phyloP scores from a whole-genome alignment of 352 stramenopile genomes.

The Phytophthora tubulina region DNA sequence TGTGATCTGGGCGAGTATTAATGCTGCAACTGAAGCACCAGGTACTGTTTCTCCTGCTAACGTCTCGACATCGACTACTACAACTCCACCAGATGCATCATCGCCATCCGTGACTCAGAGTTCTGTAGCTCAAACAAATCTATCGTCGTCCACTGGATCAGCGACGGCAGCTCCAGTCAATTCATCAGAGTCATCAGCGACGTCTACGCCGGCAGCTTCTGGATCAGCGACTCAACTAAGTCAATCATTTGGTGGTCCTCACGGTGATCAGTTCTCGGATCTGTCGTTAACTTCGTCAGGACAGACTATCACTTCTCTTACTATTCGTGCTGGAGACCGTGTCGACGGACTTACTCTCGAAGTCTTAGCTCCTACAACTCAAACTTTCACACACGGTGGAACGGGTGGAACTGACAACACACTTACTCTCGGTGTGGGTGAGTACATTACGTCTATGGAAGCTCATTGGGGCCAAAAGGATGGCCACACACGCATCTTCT shows the following conservation, averaged over 20 bases:
- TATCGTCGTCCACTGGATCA: not conserved
- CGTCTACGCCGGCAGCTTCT: not conserved
- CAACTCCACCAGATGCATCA: not conserved
- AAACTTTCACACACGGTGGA: slow-evolving; percentile 32
- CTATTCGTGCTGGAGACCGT: slow-evolving; percentile 20
- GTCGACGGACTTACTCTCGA: slow-evolving; percentile 26
- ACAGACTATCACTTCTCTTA: slow-evolving; percentile 30
- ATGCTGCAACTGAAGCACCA: slow-evolving; percentile 3
- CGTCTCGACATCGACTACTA: not conserved
- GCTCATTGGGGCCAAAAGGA: slow-evolving; percentile 34
- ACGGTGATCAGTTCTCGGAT: slow-evolving; percentile 33
- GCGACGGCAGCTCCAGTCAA: not conserved
- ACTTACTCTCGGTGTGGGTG: slow-evolving; percentile 10
- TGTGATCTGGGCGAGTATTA: slow-evolving; percentile 28
- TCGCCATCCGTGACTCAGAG: not conserved
- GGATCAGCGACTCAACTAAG: slow-evolving; percentile 14
- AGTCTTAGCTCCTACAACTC: slow-evolving; percentile 23
- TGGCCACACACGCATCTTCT: slow-evolving; percentile 32
- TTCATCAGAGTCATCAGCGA: slow-evolving; percentile 3
- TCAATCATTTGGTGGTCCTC: slow-evolving; percentile 29
- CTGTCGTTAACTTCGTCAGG: slow-evolving; percentile 18
- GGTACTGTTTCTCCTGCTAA: slow-evolving; percentile 22
- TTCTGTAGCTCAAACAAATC: slow-evolving; percentile 1
- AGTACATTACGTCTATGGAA: slow-evolving; percentile 38
- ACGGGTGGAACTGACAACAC: slow-evolving; percentile 27